These are phyloP conservation scores for Avena atlantica DNA, from an alignment of 176 grass and related monocot species.

Conservation along the genomic window DNA sequence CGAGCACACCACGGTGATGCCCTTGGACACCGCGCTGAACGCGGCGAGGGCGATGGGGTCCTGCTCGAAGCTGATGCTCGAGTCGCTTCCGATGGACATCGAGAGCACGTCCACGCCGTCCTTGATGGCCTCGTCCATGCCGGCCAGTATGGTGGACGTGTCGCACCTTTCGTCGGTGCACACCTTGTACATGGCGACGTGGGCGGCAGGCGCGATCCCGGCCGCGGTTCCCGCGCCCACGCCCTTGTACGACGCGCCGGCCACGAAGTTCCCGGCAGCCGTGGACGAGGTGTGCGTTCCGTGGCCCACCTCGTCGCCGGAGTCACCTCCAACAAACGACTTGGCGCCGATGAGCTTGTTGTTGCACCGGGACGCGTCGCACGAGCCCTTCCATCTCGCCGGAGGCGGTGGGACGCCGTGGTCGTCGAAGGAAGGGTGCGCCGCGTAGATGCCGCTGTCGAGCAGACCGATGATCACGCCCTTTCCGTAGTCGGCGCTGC, in stretches of 20 bases:
- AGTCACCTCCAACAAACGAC: background rate
- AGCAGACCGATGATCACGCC: slow-evolving; percentile 51
- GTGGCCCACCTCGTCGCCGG: background rate
- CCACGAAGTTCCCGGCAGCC: background rate
- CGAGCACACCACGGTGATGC: slow-evolving; percentile 33
- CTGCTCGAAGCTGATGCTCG: background rate
- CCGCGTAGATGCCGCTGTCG: slow-evolving; percentile 44
- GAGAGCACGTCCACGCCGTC: slow-evolving; percentile 65
- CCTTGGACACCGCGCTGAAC: slow-evolving; percentile 37
- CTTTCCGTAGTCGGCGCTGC: slow-evolving; percentile 26
- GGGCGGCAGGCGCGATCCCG: slow-evolving; percentile 40
- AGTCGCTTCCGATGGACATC: slow-evolving; percentile 15
- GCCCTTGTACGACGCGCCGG: background rate
- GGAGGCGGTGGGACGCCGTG: background rate
- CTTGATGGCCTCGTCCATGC: background rate
- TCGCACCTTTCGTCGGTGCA: background rate
- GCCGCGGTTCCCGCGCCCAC: background rate
- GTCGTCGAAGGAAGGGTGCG: slow-evolving; percentile 40
- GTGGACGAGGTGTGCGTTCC: background rate
- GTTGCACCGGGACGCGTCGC: background rate
- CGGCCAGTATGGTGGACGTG: background rate
- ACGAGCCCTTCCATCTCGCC: slow-evolving; percentile 35
- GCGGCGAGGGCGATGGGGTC: slow-evolving; percentile 24
- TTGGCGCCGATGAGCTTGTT: slow-evolving; percentile 1
- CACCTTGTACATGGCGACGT: slow-evolving; percentile 53